A percentile compares a stretch with the other conserved stretches of the same genome.
These are phyloP conservation scores for Tarenaya hassleriana DNA, from an alignment of 345 rosid species.

Conservation along the genomic window DNA sequence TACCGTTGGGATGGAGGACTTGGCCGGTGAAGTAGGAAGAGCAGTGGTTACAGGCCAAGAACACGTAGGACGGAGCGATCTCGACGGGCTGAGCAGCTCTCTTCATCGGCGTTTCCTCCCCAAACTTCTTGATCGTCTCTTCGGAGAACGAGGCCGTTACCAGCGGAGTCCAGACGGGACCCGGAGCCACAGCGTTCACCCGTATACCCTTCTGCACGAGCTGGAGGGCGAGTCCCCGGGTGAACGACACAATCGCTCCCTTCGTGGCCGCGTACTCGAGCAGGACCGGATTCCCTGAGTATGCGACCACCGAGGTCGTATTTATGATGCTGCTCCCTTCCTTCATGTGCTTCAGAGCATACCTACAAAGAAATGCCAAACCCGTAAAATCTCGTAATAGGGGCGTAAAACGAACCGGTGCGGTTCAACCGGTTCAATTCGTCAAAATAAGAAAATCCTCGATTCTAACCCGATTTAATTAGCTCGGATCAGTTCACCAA, in stretches of 20 bases:
- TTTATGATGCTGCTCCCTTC: slow-evolving; percentile 71
- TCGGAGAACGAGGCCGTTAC: slow-evolving; percentile 52
- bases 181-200: slow-evolving; percentile 73
- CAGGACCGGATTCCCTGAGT: slow-evolving; percentile 42
- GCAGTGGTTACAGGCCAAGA: slow-evolving; percentile 68
- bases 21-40: slow-evolving; percentile 81
- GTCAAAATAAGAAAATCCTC: neutral
- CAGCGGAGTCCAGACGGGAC: slow-evolving; percentile 83
- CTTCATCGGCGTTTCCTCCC: slow-evolving; percentile 54
- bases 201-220: slow-evolving; percentile 50
- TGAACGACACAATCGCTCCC: slow-evolving; percentile 73
- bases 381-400: neutral
- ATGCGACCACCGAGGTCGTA: slow-evolving; percentile 63
- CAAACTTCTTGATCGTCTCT: slow-evolving; percentile 43
- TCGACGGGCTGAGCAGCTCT: slow-evolving; percentile 80
- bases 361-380: slow-evolving; percentile 31
- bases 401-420: too few species aligned
- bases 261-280: slow-evolving; percentile 70
- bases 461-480: too few species aligned
- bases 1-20: slow-evolving; percentile 77
- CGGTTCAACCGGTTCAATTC: neutral
- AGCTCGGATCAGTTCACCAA: too few species aligned
- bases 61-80: slow-evolving; percentile 63
- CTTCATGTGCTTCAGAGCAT: slow-evolving; percentile 63
- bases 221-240: slow-evolving; percentile 67